phyloP scores from a whole-genome alignment of 139 green algal species.

The Dunaliella primolecta region DNA sequence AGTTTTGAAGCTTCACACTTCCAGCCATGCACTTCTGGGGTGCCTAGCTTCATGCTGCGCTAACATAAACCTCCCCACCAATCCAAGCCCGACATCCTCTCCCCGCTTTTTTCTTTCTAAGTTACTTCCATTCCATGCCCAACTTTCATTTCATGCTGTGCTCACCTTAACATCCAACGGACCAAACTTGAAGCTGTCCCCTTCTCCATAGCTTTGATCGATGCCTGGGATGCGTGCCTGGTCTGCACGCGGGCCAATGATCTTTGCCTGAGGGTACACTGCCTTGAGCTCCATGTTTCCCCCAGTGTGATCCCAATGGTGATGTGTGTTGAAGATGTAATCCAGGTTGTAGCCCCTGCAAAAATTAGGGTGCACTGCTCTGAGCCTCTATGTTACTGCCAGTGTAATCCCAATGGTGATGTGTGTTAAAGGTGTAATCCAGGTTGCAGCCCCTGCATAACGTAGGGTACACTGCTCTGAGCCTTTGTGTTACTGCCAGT shows the following conservation, averaged over 20 bases:
- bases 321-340: constrained; percentile 81
- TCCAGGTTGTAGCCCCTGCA: constrained; percentile 32
- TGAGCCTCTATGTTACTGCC: constrained; percentile 55
- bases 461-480: constrained; percentile 29
- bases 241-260: constrained; percentile 31
- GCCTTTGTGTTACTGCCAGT: constrained; percentile 49
- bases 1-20: no score
- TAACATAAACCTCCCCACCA: no score
- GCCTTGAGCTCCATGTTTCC: constrained; percentile 53
- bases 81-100: no score
- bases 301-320: constrained; percentile 66
- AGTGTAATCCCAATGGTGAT: constrained; percentile 70
- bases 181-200: constrained; percentile 39
- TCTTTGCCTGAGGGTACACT: constrained; percentile 14
- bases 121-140: no score
- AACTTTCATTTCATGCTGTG: no score
- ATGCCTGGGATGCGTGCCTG: constrained; percentile 82
- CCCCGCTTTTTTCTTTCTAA: no score
- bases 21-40: no score
- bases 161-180: constrained; percentile 34
- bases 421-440: constrained; percentile 76
- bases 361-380: constrained; percentile 12
- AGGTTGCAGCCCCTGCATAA: constrained; percentile 32
- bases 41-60: no score
- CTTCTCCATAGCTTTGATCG: constrained; percentile 66